Evolutionary conservation across 2,329 filamentous ascomycete species (phyloP).

Genomic region (Epichloe glyceriae): DNA sequence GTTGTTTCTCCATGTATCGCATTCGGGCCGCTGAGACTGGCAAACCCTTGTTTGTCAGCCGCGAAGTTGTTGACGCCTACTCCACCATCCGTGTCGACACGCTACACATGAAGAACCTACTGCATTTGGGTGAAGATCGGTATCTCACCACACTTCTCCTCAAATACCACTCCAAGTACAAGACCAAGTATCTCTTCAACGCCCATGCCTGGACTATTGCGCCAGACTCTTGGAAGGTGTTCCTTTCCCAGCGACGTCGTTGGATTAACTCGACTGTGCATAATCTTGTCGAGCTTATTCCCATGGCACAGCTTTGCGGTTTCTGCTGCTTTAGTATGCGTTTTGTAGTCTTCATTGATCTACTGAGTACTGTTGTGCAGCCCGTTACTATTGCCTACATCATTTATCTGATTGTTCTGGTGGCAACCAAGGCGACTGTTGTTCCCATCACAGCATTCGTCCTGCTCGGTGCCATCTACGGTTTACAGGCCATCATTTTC

Average conservation of each 20-base stretch:
- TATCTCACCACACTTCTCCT: slow-evolving; percentile 90
- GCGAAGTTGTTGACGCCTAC: slow-evolving; percentile 79
- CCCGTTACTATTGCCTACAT: slow-evolving; percentile 87
- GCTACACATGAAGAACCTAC: slow-evolving; percentile 94
- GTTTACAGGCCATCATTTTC: slow-evolving; percentile 93
- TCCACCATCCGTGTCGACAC: slow-evolving; percentile 92
- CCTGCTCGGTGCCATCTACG: slow-evolving; percentile 88
- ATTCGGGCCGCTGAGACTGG: slow-evolving; percentile 88
- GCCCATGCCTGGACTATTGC: slow-evolving; percentile 96
- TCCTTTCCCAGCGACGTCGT: slow-evolving; percentile 93
- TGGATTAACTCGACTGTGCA: slow-evolving; percentile 99
- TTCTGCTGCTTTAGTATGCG: slow-evolving; percentile 99
- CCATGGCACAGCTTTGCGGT: slow-evolving; percentile 85
- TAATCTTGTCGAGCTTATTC: slow-evolving; percentile 91
- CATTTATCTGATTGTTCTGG: slow-evolving; percentile 69
- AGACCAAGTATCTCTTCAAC: slow-evolving; percentile 91
- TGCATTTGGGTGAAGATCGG: slow-evolving; percentile 94
- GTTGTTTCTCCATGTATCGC: slow-evolving; percentile 99
- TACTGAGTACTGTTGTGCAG: slow-evolving; percentile 83
- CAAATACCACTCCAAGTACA: slow-evolving; percentile 86
- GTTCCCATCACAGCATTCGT: slow-evolving; percentile 81
- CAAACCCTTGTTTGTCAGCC: slow-evolving; percentile 92
- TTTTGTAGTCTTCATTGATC: slow-evolving; percentile 89
- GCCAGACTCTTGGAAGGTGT: slow-evolving; percentile 85
- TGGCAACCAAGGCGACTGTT: slow-evolving; percentile 46